Percentiles rank a stretch among this genome's conserved stretches.
Evolutionary conservation across 306 rosid species (phyloP).

Genomic region (Delonix regia): DNA sequence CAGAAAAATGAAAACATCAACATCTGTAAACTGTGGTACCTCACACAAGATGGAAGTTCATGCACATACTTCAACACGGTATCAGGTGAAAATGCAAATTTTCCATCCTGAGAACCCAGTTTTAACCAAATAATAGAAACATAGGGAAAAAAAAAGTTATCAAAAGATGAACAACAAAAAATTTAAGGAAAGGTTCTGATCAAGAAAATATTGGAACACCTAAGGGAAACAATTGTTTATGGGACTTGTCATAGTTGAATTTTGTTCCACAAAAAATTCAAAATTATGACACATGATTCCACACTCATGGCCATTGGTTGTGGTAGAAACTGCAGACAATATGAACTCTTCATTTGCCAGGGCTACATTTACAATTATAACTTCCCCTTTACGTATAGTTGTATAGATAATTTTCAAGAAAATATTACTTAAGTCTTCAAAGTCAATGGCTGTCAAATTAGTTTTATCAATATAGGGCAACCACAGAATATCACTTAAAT

Average conservation of each 20-base stretch:
- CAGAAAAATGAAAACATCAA: slow-evolving; percentile 14
- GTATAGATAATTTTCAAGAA: not conserved
- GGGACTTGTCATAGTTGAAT: not conserved
- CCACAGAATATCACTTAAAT: not conserved
- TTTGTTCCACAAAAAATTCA: slow-evolving; percentile 9
- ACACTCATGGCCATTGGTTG: not conserved
- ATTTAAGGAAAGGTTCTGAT: slow-evolving; percentile 24
- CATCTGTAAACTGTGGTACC: slow-evolving; percentile 43
- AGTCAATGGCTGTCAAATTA: not conserved
- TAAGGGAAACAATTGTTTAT: not conserved
- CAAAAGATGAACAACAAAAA: not conserved
- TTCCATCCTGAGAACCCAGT: slow-evolving; percentile 58
- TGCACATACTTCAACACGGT: slow-evolving; percentile 50
- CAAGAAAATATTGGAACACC: not conserved
- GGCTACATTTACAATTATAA: not conserved
- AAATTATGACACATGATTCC: not conserved
- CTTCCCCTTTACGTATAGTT: not conserved
- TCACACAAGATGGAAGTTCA: slow-evolving; percentile 49
- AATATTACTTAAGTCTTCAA: not conserved
- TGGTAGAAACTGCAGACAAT: not conserved
- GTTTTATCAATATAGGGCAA: not conserved
- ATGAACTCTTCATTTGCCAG: not conserved
- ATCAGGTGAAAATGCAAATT: slow-evolving; percentile 40
- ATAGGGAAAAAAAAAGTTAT: not conserved
- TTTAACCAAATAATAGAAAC: slow-evolving; percentile 32